Evolutionary conservation across 257 asterid genomes (phyloP).

Genomic region (Hygrophila difformis): DNA sequence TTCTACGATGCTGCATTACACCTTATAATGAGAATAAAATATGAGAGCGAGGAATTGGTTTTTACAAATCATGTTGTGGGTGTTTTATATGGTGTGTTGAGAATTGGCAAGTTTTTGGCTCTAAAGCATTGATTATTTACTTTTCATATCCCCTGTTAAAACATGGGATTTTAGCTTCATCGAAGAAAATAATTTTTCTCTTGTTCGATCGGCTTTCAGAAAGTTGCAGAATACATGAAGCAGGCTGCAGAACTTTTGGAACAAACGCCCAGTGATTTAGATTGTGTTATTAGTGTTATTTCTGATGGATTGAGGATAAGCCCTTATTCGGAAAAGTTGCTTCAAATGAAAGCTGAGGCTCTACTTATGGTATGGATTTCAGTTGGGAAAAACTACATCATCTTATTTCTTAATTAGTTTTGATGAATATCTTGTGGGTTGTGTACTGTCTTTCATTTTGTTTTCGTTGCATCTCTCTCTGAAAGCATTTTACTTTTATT

Average conservation of each 20-base stretch:
- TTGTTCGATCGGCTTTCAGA: conserved; percentile 38
- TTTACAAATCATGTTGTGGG: too few relatives aligned
- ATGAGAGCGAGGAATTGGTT: too few relatives aligned
- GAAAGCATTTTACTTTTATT: conserved; percentile 17
- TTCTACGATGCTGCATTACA: too few relatives aligned
- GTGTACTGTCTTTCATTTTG: conserved; percentile 7
- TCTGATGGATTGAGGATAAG: conserved; percentile 70
- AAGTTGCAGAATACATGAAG: conserved; percentile 53
- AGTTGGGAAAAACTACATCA: conserved; percentile 17
- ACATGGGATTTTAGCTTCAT: neutral
- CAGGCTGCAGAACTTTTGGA: conserved; percentile 51
- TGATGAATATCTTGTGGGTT: neutral
- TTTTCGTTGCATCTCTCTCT: conserved; percentile 5
- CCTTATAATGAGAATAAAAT: too few relatives aligned
- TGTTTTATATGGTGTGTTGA: too few relatives aligned
- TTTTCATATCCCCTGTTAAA: too few relatives aligned
- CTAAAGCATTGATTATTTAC: too few relatives aligned
- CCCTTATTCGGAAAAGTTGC: conserved; percentile 51
- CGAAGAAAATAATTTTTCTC: neutral
- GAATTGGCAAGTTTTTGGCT: neutral
- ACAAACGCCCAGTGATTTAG: conserved; percentile 44
- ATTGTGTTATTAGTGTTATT: conserved; percentile 51
- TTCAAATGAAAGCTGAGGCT: conserved; percentile 77
- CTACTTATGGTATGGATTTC: conserved; percentile 62
- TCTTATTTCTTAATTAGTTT: too few relatives aligned